Evolutionary conservation across 768 basidiomycete genomes (phyloP), one percentile per base, ranked within the genome.

Genomic region (Tricholoma matsutake): DNA sequence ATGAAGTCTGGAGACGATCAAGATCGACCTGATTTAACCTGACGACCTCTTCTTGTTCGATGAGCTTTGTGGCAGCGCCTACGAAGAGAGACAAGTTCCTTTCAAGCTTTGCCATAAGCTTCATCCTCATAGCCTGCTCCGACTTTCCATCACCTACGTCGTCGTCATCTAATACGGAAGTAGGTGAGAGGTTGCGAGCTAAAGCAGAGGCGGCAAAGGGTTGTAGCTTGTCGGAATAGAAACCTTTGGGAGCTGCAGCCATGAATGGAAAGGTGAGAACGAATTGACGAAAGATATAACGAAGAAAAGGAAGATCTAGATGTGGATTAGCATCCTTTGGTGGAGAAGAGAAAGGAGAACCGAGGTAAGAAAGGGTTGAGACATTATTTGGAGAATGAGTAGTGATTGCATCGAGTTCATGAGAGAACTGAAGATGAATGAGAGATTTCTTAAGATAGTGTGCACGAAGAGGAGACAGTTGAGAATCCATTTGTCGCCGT

Each of bases 401-500:
- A 9, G 85, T 83, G 64, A 94, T 80, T 20, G 78, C 77, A 61
- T 85, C 79, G 62, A 98, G 83, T 74, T 99, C 97, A n/a, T 76
- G 77, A 67, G 78, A 76, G 67, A 98, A 87, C 73, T 98, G 88
- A 56, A 98, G 87, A 65, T 90, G 86, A 47, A 98, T 82, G 59
- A 99, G 87, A 16, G 92, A 84, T 75, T 98, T 98, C 81, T 98
- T 99, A 72, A 99, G 91, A 75, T 99, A 99, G 71, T 99, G 97
- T 4, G 96, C 94, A 45, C 96, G 89, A 53, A 96, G 78, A 11
- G 96, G 92, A 1, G 94, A 92, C 54, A 98, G 85, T 1, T 1
- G 2, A 25, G 22, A 25, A 25, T 25, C 22, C 22, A 25, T 25
- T 25, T 25, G 22, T 25, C 22, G 22, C n/a, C n/a, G n/a, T n/a